Base-by-base conservation (phyloP, 129 eudicot species). In the Mikania micrantha region DNA sequence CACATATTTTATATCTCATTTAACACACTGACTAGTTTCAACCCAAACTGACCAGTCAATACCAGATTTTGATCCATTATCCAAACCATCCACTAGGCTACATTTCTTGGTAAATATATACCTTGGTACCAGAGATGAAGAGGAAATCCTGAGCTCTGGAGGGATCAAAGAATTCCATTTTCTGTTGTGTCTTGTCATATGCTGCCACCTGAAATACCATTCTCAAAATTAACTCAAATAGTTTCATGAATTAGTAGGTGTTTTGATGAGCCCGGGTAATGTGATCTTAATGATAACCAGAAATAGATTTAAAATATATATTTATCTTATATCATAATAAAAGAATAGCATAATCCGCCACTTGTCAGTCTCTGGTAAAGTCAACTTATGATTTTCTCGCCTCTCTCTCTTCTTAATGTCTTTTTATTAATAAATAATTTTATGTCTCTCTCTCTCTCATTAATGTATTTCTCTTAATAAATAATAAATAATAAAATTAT, bases 121-220 rank as follows among this genome's bases (percentile, higher is more conserved):
- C 98, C 98, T 92, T 92, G 76, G 98, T 88, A 58, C 96, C 98
- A 15, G 96, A 92, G 25, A 92, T 92, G 84, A 92, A 92, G 44
- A 88, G 75, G 78, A 89, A 93, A 80, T 88, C 98, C 56, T 89
- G 90, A 68, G 95, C 76, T 76, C 98, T 84, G 7, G 95, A 82
- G 10, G 95, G 96, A 81, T 93, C 90, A 74, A 93, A 93, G 82
- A 93, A 93, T 27, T 95, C 88, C 96, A 93, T 88, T 69, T 89
- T 86, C 38, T 81, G 69, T 69, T 82, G 90, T 47, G 85, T 86
- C 77, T 84, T 86, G 58, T 93, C 96, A 77, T 92, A 92, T 0
- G 96, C 96, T 47, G 96, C 96, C 79, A 89, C 98, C 96, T 93
- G 78, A 57, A 71, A 52, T 52, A 8, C 31, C 6, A 52, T 21